A percentile compares a stretch with the other conserved stretches of the same genome.
Conservation (phyloP, 169 alveolate species). For the Cryptosporidium ubiquitum region DNA sequence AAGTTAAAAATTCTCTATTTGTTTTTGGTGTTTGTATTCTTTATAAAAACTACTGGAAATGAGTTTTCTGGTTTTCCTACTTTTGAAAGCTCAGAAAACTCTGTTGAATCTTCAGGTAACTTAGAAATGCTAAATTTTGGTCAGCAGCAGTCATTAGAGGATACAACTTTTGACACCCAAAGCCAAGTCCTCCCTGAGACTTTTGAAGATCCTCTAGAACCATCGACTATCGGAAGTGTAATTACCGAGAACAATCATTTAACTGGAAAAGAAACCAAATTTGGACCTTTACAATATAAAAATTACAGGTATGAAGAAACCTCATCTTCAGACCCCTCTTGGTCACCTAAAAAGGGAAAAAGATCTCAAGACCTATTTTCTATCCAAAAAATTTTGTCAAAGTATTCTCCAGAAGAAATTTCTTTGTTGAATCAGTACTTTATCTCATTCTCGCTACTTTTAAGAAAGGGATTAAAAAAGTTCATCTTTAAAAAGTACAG, state of each 20-base stretch:
- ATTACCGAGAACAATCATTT: background rate
- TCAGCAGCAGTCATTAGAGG: background rate
- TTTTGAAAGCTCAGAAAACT: background rate
- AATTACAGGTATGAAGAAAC: background rate
- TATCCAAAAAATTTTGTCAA: background rate
- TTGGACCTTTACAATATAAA: background rate
- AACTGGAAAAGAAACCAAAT: background rate
- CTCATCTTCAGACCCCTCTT: background rate
- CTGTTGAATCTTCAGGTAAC: background rate
- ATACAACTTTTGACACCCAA: background rate
- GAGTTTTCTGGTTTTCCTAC: background rate
- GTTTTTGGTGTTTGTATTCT: background rate
- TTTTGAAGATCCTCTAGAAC: background rate
- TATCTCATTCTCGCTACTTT: constrained; percentile 7
- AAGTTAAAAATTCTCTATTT: background rate
- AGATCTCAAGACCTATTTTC: constrained; percentile 19
- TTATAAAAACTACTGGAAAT: background rate
- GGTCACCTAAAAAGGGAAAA: background rate
- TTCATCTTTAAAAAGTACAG: constrained; percentile 19
- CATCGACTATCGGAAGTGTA: background rate
- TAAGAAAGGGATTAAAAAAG: background rate
- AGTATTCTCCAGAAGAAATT: constrained; percentile 7
- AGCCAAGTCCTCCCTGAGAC: background rate
- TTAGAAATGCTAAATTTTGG: background rate
- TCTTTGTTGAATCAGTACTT: constrained; percentile 12